Conservation (phyloP, 371 early-diverging fungal genomes). For the Mucor mucedo region DNA sequence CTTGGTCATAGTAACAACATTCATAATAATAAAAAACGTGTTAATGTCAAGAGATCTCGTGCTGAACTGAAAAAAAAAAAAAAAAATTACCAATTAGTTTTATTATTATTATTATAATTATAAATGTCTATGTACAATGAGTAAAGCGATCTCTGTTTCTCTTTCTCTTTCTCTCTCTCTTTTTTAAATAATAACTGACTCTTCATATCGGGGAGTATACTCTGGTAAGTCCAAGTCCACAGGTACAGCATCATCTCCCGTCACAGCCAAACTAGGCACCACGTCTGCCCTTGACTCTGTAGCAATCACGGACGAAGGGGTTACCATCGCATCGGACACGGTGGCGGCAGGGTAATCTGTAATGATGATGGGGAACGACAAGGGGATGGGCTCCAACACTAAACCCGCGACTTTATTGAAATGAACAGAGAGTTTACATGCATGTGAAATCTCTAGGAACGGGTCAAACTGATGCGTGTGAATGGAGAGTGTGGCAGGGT, state of each 20-base stretch:
- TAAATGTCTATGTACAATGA: too few relatives aligned
- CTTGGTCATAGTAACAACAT: too few relatives aligned
- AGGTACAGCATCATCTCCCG: slow-evolving; percentile 47
- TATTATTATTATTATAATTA: too few relatives aligned
- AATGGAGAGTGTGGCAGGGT: slow-evolving; percentile 28
- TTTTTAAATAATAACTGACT: neutral
- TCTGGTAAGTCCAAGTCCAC: slow-evolving; percentile 55
- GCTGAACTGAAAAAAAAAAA: too few relatives aligned
- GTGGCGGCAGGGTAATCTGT: slow-evolving; percentile 43
- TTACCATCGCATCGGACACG: slow-evolving; percentile 2
- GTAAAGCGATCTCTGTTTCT: too few relatives aligned
- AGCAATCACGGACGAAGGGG: neutral
- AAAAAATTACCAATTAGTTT: too few relatives aligned
- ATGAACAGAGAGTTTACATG: slow-evolving; percentile 36
- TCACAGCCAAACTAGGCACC: neutral
- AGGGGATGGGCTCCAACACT: slow-evolving; percentile 27
- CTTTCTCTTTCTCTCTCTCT: too few relatives aligned
- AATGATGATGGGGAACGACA: slow-evolving; percentile 52
- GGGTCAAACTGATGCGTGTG: slow-evolving; percentile 49
- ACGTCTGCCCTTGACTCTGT: neutral
- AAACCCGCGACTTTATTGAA: slow-evolving; percentile 28
- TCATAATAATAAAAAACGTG: too few relatives aligned
- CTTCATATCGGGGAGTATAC: slow-evolving; percentile 52
- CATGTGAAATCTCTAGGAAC: slow-evolving; percentile 49
- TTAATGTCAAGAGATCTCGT: too few relatives aligned